phyloP scores from a whole-genome alignment of 2,329 filamentous ascomycete genomes.

The Peltaster fructicola region DNA sequence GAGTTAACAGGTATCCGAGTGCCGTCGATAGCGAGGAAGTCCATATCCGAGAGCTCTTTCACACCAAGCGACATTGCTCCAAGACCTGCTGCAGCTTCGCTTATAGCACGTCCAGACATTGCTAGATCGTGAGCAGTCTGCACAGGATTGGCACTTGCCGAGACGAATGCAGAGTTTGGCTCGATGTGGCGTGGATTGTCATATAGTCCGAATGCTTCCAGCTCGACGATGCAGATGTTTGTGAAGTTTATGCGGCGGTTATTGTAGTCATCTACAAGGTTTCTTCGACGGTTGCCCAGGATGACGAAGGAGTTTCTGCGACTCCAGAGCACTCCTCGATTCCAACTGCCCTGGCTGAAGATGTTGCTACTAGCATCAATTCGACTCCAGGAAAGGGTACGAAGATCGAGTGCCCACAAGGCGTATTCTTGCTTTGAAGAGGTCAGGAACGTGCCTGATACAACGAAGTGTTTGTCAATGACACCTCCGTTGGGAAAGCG shows the following conservation, averaged over 20 bases:
- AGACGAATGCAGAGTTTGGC: conserved; percentile 69
- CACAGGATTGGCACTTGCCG: conserved; percentile 49
- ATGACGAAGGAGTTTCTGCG: conserved; percentile 91
- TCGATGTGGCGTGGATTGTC: conserved; percentile 72
- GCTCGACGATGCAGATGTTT: conserved; percentile 89
- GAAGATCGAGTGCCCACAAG: conserved; percentile 81
- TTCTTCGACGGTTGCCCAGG: conserved; percentile 80
- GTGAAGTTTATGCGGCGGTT: conserved; percentile 94
- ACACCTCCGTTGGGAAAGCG: conserved; percentile 92
- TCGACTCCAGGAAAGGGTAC: conserved; percentile 78
- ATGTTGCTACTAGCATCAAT: conserved; percentile 91
- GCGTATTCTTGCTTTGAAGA: conserved; percentile 98
- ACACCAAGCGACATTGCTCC: conserved; percentile 63
- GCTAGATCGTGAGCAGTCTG: conserved; percentile 26
- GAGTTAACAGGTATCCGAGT: conserved; percentile 91
- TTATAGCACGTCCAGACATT: conserved; percentile 59
- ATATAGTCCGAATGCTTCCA: conserved; percentile 93
- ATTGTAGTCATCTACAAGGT: conserved; percentile 93
- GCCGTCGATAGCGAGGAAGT: conserved; percentile 77
- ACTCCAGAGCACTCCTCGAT: conserved; percentile 83
- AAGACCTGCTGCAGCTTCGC: conserved; percentile 64
- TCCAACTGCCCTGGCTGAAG: conserved; percentile 96
- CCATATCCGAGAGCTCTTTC: conserved; percentile 89
- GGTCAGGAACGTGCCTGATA: conserved; percentile 91
- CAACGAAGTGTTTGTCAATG: conserved; percentile 90